Evolutionary conservation across 441 rosid genomes (phyloP), one percentile per base, ranked within the genome.

Genomic region (Populus hybrid): DNA sequence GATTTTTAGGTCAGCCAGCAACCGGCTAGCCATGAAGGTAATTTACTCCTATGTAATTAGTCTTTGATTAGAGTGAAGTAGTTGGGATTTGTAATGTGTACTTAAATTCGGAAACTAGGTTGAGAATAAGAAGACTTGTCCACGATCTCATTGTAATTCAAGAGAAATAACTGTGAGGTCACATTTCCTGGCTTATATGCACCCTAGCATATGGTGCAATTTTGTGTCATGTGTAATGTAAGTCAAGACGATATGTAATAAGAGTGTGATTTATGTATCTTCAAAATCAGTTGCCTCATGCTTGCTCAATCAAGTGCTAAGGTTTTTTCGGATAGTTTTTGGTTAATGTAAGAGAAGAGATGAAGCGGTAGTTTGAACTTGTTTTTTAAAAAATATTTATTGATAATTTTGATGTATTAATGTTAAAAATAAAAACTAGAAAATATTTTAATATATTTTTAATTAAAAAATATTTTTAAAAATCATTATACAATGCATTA

Each of bases 1-100:
- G 80, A 87, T 29, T 80, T 68, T 71, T 86, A 86, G 82, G 50
- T 31, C 74, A 24, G 69, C 29, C 45, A 59, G 0, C 64, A 8
- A 56, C 61, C 69, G 11, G 53, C 40, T 73, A 45, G 68, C 36
- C 72, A 28, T 24, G 42, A 63, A 12, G 28, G 50, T 18, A 40
- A 40, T 18, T 59, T 33, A 9, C 71, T 75, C 23, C 6, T 20
- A 0, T 68, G 40, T 64, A 70, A 59, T 75, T 76, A 72, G 38
- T 53, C 61, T 24, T 26, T 45, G 26, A n/a, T 76, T n/a, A 6
- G 69, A 74, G 18, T 7, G 6, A 28, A 28, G 36, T 38, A 21
- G 63, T 64, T 56, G 33, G 6, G 63, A 6, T 35, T 65, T 80
- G 42, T 78, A 68, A 77, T 67, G 45, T 61, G 35, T 42, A 45